Conservation (phyloP, 2,329 filamentous ascomycete genomes). For the Zymoseptoria passerinii region DNA sequence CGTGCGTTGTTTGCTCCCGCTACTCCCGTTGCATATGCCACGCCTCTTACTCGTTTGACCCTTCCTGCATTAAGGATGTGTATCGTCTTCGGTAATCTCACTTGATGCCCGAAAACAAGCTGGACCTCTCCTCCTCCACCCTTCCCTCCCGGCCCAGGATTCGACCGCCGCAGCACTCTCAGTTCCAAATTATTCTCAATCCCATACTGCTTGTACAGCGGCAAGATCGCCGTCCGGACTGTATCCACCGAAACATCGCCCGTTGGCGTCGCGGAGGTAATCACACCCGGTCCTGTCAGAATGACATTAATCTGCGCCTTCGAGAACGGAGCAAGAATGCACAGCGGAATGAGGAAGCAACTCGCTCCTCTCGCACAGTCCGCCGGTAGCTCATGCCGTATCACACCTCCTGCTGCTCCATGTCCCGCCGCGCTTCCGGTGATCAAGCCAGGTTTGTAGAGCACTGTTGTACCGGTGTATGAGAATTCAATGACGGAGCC, state of each 20-base stretch:
- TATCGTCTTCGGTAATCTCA: slow-evolving; percentile 86
- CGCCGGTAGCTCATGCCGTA: slow-evolving; percentile 71
- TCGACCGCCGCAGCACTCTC: slow-evolving; percentile 69
- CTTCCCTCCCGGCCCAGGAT: slow-evolving; percentile 62
- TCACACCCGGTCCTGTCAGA: slow-evolving; percentile 84
- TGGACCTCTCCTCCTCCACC: slow-evolving; percentile 91
- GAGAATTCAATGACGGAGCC: slow-evolving; percentile 92
- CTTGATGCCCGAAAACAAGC: slow-evolving; percentile 84
- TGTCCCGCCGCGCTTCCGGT: slow-evolving; percentile 72
- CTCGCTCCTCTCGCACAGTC: slow-evolving; percentile 73
- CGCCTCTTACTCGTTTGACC: slow-evolving; percentile 81
- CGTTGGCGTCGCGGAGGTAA: slow-evolving; percentile 73
- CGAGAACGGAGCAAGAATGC: slow-evolving; percentile 83
- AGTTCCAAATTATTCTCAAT: slow-evolving; percentile 82
- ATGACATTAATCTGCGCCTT: slow-evolving; percentile 86
- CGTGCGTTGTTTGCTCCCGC: slow-evolving; percentile 86
- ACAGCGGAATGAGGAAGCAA: slow-evolving; percentile 86
- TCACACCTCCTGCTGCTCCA: slow-evolving; percentile 64
- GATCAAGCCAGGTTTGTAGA: slow-evolving; percentile 87
- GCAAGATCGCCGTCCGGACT: slow-evolving; percentile 85
- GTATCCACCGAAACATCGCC: slow-evolving; percentile 90
- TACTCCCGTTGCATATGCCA: slow-evolving; percentile 88
- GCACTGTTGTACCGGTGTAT: slow-evolving; percentile 86
- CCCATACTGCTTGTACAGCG: slow-evolving; percentile 82
- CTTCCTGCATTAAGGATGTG: slow-evolving; percentile 77